Conservation (phyloP, 306 rosid genomes). For the Alnus glutinosa region DNA sequence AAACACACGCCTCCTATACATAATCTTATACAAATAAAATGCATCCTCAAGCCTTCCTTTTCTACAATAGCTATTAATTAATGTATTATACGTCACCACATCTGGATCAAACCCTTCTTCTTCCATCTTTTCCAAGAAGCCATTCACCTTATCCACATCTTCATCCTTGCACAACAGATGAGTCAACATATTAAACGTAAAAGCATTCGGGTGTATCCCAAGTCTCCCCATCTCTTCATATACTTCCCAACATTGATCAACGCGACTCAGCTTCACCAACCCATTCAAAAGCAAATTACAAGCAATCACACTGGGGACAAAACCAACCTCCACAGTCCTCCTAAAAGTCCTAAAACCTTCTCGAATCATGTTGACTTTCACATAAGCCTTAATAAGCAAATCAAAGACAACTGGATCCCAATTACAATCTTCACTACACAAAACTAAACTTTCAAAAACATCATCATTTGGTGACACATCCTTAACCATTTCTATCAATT, state of each 20-base stretch:
- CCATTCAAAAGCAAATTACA: slow-evolving; percentile 73
- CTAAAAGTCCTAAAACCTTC: slow-evolving; percentile 62
- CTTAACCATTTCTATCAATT: slow-evolving; percentile 51
- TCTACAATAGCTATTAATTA: slow-evolving; percentile 72
- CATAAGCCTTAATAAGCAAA: slow-evolving; percentile 84
- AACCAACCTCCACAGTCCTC: slow-evolving; percentile 52
- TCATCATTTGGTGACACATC: slow-evolving; percentile 38
- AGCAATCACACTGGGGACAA: slow-evolving; percentile 64
- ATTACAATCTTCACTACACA: slow-evolving; percentile 65
- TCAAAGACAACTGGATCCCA: slow-evolving; percentile 76
- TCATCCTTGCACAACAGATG: slow-evolving; percentile 69
- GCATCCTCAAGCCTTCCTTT: slow-evolving; percentile 77
- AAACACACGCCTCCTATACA: slow-evolving; percentile 70
- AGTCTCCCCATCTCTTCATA: slow-evolving; percentile 84
- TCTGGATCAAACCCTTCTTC: slow-evolving; percentile 93
- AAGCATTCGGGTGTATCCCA: slow-evolving; percentile 74
- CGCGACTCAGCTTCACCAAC: slow-evolving; percentile 48
- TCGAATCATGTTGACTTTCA: slow-evolving; percentile 59
- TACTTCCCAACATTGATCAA: slow-evolving; percentile 72
- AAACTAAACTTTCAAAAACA: slow-evolving; percentile 48
- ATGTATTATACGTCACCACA: slow-evolving; percentile 71
- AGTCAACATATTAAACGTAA: slow-evolving; percentile 75
- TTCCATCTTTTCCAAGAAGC: slow-evolving; percentile 83
- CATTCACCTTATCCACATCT: slow-evolving; percentile 67
- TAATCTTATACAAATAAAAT: slow-evolving; percentile 70